phyloP scores from a whole-genome alignment of 176 grass and related monocot genomes.

The Raddia distichophylla region DNA sequence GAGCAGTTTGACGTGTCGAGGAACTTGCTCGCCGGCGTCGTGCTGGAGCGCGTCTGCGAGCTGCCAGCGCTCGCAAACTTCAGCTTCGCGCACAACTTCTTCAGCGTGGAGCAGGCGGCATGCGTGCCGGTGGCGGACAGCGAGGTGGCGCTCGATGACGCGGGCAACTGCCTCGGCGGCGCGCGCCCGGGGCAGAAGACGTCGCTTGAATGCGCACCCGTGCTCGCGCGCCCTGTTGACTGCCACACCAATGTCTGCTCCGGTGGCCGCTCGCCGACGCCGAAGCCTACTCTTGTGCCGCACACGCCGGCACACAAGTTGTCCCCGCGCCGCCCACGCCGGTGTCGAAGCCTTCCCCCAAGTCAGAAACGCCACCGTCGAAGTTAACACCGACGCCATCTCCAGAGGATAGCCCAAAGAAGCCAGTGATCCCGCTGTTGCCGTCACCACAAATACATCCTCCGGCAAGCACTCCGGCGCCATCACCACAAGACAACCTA shows the following conservation, averaged over 20 bases:
- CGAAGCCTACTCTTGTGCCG: neutral
- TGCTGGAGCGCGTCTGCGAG: slow-evolving; percentile 42
- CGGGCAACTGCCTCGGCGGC: slow-evolving; percentile 48
- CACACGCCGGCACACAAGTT: too few relatives aligned
- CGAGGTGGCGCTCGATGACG: slow-evolving; percentile 49
- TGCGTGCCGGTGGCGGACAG: slow-evolving; percentile 33
- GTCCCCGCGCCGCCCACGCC: neutral
- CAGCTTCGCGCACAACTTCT: slow-evolving; percentile 73
- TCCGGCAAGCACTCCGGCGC: neutral
- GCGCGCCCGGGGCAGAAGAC: slow-evolving; percentile 49
- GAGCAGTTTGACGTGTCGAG: slow-evolving; percentile 57
- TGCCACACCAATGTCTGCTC: slow-evolving; percentile 53
- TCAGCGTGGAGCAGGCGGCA: slow-evolving; percentile 41
- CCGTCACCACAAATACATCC: too few relatives aligned
- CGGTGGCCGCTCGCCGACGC: neutral
- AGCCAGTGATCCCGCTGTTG: too few relatives aligned
- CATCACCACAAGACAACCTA: neutral
- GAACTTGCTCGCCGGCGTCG: slow-evolving; percentile 52
- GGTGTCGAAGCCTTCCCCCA: slow-evolving; percentile 2
- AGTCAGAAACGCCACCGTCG: neutral
- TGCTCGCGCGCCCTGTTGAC: slow-evolving; percentile 52
- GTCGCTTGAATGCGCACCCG: slow-evolving; percentile 25
- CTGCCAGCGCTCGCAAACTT: slow-evolving; percentile 57
- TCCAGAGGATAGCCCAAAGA: too few relatives aligned
- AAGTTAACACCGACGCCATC: neutral